phyloP scores from a whole-genome alignment of 768 basidiomycete species.

The Suillus subluteus region DNA sequence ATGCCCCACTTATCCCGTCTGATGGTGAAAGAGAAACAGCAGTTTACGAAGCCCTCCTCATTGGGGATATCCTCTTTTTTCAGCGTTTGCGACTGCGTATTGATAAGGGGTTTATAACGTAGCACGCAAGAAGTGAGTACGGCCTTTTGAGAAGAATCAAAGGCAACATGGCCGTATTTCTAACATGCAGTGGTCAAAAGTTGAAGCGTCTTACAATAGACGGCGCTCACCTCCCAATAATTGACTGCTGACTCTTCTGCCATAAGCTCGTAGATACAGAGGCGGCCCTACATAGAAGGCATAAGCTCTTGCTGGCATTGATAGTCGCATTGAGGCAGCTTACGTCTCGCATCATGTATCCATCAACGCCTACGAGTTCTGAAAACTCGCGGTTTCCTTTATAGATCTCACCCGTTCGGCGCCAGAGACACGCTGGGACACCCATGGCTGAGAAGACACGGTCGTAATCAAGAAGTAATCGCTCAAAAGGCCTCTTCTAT shows the following conservation, averaged over 20 bases:
- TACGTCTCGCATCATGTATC: constrained; percentile 86
- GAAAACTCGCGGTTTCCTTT: constrained; percentile 97
- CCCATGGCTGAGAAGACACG: constrained; percentile 95
- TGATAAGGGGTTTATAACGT: constrained; percentile 72
- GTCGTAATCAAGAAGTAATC: constrained; percentile 93
- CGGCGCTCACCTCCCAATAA: constrained; percentile 87
- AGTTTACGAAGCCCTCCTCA: constrained; percentile 81
- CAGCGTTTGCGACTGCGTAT: constrained; percentile 37
- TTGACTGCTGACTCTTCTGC: constrained; percentile 95
- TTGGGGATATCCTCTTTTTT: constrained; percentile 38
- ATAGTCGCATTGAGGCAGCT: constrained; percentile 25
- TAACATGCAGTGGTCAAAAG: constrained; percentile 32
- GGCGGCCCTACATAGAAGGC: constrained; percentile 59
- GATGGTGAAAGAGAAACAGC: constrained; percentile 92
- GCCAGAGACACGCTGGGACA: constrained; percentile 95
- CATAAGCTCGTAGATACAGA: constrained; percentile 99
- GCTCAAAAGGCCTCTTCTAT: constrained; percentile 98
- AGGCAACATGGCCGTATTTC: constrained; percentile 96
- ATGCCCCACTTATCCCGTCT: constrained; percentile 84
- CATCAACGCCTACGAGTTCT: constrained; percentile 85
- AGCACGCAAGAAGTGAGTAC: constrained; percentile 91
- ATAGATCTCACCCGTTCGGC: constrained; percentile 97
- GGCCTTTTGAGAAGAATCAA: constrained; percentile 90
- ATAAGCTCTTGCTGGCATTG: constrained; percentile 13
- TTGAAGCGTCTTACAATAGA: background rate